These are phyloP conservation scores for Rubia peregrina DNA, from an alignment of 305 asterid species.

Conservation along the genomic window DNA sequence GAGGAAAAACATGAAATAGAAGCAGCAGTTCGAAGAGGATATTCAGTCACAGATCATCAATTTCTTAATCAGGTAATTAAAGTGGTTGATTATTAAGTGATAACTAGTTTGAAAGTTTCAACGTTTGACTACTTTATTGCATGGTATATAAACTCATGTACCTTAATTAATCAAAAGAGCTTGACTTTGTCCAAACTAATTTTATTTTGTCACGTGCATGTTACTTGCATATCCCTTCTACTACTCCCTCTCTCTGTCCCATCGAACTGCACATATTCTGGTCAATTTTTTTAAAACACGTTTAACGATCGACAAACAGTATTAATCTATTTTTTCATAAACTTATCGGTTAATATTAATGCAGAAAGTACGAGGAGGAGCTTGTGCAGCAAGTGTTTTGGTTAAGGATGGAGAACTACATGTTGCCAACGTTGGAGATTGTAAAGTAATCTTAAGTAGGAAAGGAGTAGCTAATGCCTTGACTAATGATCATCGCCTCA, in stretches of 20 bases:
- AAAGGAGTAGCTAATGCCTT: constrained; percentile 31
- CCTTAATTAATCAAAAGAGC: neutral
- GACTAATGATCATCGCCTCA: constrained; percentile 41
- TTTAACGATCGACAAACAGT: neutral
- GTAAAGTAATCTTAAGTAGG: constrained; percentile 38
- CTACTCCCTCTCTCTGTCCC: neutral
- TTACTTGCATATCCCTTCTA: too few relatives aligned
- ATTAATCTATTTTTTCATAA: neutral
- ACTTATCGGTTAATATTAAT: neutral
- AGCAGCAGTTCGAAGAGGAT: constrained; percentile 36
- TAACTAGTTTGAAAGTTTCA: constrained; percentile 9
- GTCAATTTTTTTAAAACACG: neutral
- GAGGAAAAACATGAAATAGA: constrained; percentile 19
- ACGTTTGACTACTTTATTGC: neutral
- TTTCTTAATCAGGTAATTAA: constrained; percentile 31
- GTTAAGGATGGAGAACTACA: constrained; percentile 40
- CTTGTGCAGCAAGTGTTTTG: constrained; percentile 44
- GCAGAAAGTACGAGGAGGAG: constrained; percentile 42
- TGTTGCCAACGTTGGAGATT: constrained; percentile 39
- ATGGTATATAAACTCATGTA: neutral
- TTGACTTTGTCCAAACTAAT: neutral
- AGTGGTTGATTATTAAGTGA: neutral
- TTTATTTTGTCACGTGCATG: neutral
- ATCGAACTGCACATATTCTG: neutral
- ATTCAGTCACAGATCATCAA: constrained; percentile 33